Evolutionary conservation across 2,329 filamentous ascomycete genomes (phyloP).

Genomic region (Sporothrix inflata): DNA sequence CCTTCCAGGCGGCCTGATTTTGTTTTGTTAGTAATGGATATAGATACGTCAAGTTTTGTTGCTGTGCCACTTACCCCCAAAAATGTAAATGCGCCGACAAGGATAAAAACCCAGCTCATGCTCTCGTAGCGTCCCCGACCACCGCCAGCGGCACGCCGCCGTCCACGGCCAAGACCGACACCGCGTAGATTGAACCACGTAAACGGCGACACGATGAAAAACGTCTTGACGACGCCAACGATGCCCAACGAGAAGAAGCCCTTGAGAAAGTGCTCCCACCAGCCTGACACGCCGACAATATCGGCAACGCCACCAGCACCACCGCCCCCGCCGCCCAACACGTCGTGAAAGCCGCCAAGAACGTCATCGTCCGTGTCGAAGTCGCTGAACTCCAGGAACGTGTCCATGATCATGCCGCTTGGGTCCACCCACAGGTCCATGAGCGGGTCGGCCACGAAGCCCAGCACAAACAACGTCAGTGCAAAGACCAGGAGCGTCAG

Average conservation of each 20-base stretch:
- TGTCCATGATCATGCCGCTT: slow-evolving; percentile 60
- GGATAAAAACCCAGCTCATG: slow-evolving; percentile 76
- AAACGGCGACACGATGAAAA: slow-evolving; percentile 74
- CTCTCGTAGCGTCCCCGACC: slow-evolving; percentile 78
- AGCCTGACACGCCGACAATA: slow-evolving; percentile 51
- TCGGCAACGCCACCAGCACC: background rate
- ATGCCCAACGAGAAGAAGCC: slow-evolving; percentile 88
- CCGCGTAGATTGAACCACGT: slow-evolving; percentile 75
- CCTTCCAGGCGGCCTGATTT: slow-evolving; percentile 75
- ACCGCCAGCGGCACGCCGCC: slow-evolving; percentile 54
- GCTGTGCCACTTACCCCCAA: slow-evolving; percentile 74
- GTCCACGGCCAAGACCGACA: slow-evolving; percentile 56
- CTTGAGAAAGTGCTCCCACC: slow-evolving; percentile 84
- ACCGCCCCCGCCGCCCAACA: slow-evolving; percentile 51
- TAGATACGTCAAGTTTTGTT: too few relatives aligned
- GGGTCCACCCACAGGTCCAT: slow-evolving; percentile 88
- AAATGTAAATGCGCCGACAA: slow-evolving; percentile 80
- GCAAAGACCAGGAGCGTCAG: slow-evolving; percentile 76
- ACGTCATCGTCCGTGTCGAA: slow-evolving; percentile 43
- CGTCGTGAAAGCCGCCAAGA: slow-evolving; percentile 17
- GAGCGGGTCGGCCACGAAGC: slow-evolving; percentile 91
- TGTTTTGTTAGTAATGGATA: slow-evolving; percentile 35
- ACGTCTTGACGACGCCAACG: slow-evolving; percentile 79
- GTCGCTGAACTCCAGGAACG: slow-evolving; percentile 50
- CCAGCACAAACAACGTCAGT: slow-evolving; percentile 75